Conservation (phyloP, 2,329 filamentous ascomycete species). For the Sclerotinia glacialis region DNA sequence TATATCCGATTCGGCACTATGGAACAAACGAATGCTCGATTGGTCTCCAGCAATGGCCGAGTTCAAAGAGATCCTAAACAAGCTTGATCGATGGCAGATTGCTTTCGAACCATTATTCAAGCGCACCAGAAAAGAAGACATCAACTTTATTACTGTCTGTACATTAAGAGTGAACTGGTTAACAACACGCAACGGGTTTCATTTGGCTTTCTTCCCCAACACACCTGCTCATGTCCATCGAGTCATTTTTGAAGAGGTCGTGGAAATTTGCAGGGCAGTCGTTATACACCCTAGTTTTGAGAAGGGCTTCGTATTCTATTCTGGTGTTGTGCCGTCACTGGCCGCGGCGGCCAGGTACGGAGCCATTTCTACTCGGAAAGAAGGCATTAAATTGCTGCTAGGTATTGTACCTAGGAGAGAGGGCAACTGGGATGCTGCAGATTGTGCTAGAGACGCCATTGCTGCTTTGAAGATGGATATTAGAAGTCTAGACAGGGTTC, state of each 20-base stretch:
- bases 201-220: slow-evolving; percentile 7
- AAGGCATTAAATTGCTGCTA: slow-evolving; percentile 9
- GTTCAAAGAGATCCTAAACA: slow-evolving; percentile 2
- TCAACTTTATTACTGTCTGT: slow-evolving; percentile 1
- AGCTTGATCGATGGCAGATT: slow-evolving; percentile 14
- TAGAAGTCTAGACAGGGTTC: not conserved
- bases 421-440: slow-evolving; percentile 16
- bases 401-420: slow-evolving; percentile 20
- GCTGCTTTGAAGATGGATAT: slow-evolving; percentile 1
- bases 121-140: not conserved
- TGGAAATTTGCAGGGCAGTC: slow-evolving; percentile 2
- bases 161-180: not conserved
- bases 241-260: slow-evolving; percentile 2
- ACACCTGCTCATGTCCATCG: not conserved
- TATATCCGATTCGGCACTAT: slow-evolving; percentile 2
- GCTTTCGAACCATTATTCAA: slow-evolving; percentile 9
- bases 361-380: not conserved
- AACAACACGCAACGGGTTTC: slow-evolving; percentile 9
- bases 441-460: slow-evolving; percentile 8
- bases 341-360: slow-evolving; percentile 6
- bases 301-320: slow-evolving; percentile 15
- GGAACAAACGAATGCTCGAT: slow-evolving; percentile 8
- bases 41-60: not conserved
- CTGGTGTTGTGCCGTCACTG: slow-evolving; percentile 4
- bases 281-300: slow-evolving; percentile 6